Conservation (phyloP, 2,329 filamentous ascomycete genomes). For the Trichoderma sp. region DNA sequence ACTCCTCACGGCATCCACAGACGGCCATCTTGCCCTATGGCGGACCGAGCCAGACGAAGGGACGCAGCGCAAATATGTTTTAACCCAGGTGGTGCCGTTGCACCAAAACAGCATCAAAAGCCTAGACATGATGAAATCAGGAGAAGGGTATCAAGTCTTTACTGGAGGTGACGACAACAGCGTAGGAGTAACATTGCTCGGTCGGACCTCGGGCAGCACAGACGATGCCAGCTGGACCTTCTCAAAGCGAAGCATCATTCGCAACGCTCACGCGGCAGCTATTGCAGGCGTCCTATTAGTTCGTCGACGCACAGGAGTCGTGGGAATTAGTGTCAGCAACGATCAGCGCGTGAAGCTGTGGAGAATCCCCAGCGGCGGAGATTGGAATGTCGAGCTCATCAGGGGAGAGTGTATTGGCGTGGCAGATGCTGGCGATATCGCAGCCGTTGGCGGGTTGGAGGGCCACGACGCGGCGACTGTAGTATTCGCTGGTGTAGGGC, state of each 20-base stretch:
- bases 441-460: slow-evolving; percentile 35
- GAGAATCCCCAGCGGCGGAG: slow-evolving; percentile 37
- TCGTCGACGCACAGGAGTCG: slow-evolving; percentile 23
- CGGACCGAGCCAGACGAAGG: slow-evolving; percentile 25
- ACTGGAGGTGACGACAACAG: slow-evolving; percentile 91
- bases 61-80: slow-evolving; percentile 26
- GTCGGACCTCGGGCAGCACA: slow-evolving; percentile 23
- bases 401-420: slow-evolving; percentile 59
- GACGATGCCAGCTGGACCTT: slow-evolving; percentile 29
- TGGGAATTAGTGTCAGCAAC: slow-evolving; percentile 54
- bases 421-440: slow-evolving; percentile 59
- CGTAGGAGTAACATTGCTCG: slow-evolving; percentile 56
- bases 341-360: slow-evolving; percentile 63
- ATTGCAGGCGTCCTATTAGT: slow-evolving; percentile 59
- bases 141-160: slow-evolving; percentile 52
- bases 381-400: slow-evolving; percentile 41
- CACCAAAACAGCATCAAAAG: slow-evolving; percentile 84
- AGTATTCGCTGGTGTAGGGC: slow-evolving; percentile 48
- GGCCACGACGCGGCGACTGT: slow-evolving; percentile 28
- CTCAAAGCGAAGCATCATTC: slow-evolving; percentile 31
- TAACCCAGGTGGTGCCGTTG: slow-evolving; percentile 46
- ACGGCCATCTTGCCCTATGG: slow-evolving; percentile 64
- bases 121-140: slow-evolving; percentile 46
- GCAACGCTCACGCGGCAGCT: slow-evolving; percentile 69
- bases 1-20: slow-evolving; percentile 73